Evolutionary conservation across 2,329 filamentous ascomycete species (phyloP), one percentile per base, ranked within the genome.

Genomic region (Colletotrichum ledebouriae): DNA sequence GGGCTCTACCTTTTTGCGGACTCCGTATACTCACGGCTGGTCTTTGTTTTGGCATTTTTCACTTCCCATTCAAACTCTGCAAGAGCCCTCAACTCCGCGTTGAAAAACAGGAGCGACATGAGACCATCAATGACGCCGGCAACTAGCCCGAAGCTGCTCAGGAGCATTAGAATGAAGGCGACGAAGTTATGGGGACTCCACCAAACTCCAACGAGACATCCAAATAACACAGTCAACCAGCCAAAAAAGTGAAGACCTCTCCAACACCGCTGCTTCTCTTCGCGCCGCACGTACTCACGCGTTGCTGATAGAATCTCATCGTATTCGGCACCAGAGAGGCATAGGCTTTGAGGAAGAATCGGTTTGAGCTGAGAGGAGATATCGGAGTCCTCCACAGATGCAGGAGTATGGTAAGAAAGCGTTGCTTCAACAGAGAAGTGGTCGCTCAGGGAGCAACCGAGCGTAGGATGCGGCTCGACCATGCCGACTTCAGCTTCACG

Each of bases 11-110:
- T 34, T 5, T 34, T 29, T 2, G 9, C 33, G 13, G 42, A 5
- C 34, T 42, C 44, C 4, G 15, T 17, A 4, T 41, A 69, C 10
- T 17, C 12, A 11, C 15, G 34, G 1, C 25, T 6, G 6, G 41
- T 49, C 11, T 29, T 25, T 0, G 81, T 80, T 71, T 81, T 89
- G 12, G 91, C 90, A 76, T 92, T 94, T 58, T 82, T 83, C 29
- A 98, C 90, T 79, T 99, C 96, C 92, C 94, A 98, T 77, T 96
- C 89, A 80, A 98, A 98, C 82, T 99, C 96, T 74, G 89, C 90
- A 62, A 99, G 81, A 4, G 92, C 90, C 67, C 94, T 86, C 67
- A 98, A 80, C 81, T 99, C 96, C 69, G 89, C 90, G 11, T 91
- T 90, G 67, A 97, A 91, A 77, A 99, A 99, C 56, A 98, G 79